Percentiles rank a stretch among this genome's conserved stretches.
Conservation (phyloP, 2,329 filamentous ascomycete species). For the Dendryphion nanum region DNA sequence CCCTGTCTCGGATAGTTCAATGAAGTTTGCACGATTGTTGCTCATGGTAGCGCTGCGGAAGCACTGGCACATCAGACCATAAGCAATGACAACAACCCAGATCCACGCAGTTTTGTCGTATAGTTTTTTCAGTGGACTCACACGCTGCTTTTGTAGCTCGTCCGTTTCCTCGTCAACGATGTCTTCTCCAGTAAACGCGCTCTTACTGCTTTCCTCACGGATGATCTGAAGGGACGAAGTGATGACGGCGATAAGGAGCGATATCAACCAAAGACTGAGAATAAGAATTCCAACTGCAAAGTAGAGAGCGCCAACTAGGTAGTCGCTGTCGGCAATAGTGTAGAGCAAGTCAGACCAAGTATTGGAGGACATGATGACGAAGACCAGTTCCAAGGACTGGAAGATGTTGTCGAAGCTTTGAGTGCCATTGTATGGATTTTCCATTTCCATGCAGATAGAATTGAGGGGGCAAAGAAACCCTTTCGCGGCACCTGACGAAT, state of each 20-base stretch:
- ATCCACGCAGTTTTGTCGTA: constrained; percentile 73
- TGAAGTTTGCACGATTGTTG: constrained; percentile 58
- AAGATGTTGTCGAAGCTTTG: constrained; percentile 94
- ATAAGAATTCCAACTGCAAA: constrained; percentile 75
- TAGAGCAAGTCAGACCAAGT: constrained; percentile 96
- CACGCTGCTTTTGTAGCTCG: constrained; percentile 40
- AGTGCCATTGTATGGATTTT: constrained; percentile 79
- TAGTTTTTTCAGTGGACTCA: constrained; percentile 61
- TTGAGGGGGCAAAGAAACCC: constrained; percentile 84
- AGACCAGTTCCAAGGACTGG: constrained; percentile 89
- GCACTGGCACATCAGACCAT: constrained; percentile 76
- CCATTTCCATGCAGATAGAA: constrained; percentile 77
- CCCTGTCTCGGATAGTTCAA: constrained; percentile 68
- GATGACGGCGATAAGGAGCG: constrained; percentile 92
- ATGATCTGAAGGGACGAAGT: constrained; percentile 99
- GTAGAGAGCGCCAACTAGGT: constrained; percentile 78
- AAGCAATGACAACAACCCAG: constrained; percentile 79
- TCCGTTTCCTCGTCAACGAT: constrained; percentile 39
- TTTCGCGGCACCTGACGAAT: constrained; percentile 54
- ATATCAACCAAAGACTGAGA: constrained; percentile 94
- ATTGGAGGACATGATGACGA: constrained; percentile 97
- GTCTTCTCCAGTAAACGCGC: constrained; percentile 82
- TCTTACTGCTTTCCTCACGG: constrained; percentile 89
- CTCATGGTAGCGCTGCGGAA: constrained; percentile 77
- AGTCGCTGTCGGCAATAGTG: constrained; percentile 87